These are phyloP conservation scores for Dipteronia sinensis DNA, from an alignment of 345 rosid genomes.

Conservation along the genomic window DNA sequence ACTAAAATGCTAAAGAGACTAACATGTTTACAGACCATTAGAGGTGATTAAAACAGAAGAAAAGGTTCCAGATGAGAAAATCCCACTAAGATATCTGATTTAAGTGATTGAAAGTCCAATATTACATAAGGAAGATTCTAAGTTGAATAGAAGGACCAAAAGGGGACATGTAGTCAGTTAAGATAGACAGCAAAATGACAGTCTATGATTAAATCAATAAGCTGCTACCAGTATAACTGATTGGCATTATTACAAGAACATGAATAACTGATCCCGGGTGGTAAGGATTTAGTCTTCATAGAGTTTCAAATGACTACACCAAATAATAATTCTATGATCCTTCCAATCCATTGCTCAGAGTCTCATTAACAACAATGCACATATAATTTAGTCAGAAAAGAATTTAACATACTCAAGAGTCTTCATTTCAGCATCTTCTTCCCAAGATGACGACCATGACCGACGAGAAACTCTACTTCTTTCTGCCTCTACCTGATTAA, in stretches of 20 bases:
- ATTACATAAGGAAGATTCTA: background rate
- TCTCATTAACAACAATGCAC: background rate
- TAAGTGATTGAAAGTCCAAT: constrained; percentile 8
- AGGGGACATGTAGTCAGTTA: background rate
- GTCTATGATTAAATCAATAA: background rate
- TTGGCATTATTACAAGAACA: background rate
- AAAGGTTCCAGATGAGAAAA: constrained; percentile 1
- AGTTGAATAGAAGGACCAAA: background rate
- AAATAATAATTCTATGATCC: constrained; percentile 3
- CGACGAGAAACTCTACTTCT: constrained; percentile 78
- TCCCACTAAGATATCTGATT: background rate
- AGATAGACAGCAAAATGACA: background rate
- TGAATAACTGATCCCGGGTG: background rate
- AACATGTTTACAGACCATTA: background rate
- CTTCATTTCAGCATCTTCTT: constrained; percentile 92
- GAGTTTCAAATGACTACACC: background rate
- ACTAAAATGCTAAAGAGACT: background rate
- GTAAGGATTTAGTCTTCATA: background rate
- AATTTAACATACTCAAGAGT: constrained; percentile 75
- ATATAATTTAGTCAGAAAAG: background rate
- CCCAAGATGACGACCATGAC: constrained; percentile 77
- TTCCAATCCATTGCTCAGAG: constrained; percentile 1
- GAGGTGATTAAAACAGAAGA: background rate
- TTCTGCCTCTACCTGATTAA: constrained; percentile 80
- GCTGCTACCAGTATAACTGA: background rate